Conservation (phyloP, 116 monocot species). For the Dioscorea cayenensis region DNA sequence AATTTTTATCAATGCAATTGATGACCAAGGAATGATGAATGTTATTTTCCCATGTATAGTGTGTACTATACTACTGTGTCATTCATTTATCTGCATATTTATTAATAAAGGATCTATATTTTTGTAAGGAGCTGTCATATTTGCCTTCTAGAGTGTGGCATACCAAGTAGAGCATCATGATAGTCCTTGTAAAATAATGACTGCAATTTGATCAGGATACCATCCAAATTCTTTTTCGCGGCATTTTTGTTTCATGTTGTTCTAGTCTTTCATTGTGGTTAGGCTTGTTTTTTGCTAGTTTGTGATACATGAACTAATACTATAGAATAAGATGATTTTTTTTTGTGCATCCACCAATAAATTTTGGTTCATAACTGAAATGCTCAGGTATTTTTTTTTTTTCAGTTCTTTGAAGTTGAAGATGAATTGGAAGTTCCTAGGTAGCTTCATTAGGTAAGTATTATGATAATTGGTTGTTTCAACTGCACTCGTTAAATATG, state of each 20-base stretch:
- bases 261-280: background rate
- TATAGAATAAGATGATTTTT: background rate
- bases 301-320: background rate
- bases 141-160: background rate
- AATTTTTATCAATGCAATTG: no score
- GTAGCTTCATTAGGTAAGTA: slow-evolving; percentile 9
- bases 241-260: background rate
- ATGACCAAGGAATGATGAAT: no score
- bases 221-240: no score
- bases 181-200: background rate
- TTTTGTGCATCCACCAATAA: background rate
- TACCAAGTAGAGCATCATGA: background rate
- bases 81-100: no score
- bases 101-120: no score
- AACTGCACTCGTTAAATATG: no score
- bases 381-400: background rate
- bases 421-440: slow-evolving; percentile 15
- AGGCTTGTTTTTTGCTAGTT: background rate
- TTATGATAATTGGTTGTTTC: background rate
- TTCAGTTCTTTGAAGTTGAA: background rate
- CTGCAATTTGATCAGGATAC: background rate
- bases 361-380: background rate
- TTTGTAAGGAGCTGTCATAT: no score
- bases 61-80: no score
- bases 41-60: no score